phyloP scores from a whole-genome alignment of 2,329 filamentous ascomycete species.

The Exophiala viscosa region DNA sequence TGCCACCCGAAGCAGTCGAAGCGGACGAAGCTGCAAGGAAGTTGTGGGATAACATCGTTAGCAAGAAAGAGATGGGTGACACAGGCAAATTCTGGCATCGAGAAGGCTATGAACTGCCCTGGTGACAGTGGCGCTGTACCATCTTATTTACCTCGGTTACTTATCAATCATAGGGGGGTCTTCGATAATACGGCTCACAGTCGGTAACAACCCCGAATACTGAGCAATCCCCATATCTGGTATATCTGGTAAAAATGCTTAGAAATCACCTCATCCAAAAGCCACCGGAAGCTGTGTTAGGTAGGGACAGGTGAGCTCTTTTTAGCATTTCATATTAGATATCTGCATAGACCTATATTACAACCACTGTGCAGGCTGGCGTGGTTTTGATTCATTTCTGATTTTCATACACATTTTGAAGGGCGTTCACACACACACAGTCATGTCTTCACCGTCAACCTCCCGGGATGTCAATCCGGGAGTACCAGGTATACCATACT shows the following conservation, averaged over 20 bases:
- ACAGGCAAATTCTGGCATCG: constrained; percentile 46
- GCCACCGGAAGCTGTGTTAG: too few species aligned
- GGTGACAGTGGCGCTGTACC: constrained; percentile 30
- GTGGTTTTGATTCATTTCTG: too few species aligned
- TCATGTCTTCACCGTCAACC: constrained; percentile 6
- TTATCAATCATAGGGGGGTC: too few species aligned
- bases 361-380: too few species aligned
- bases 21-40: constrained; percentile 45
- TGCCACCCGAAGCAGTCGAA: constrained; percentile 38
- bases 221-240: too few species aligned
- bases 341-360: constrained; percentile 4
- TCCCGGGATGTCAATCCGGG: constrained; percentile 15
- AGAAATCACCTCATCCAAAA: too few species aligned
- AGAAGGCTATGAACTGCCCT: constrained; percentile 43
- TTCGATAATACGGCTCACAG: too few species aligned
- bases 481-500: constrained; percentile 27
- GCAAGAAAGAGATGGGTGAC: constrained; percentile 38
- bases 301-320: too few species aligned
- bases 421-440: neutral
- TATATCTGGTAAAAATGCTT: too few species aligned
- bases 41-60: constrained; percentile 40
- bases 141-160: too few species aligned
- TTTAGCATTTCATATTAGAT: constrained; percentile 3
- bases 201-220: too few species aligned
- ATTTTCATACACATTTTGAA: too few species aligned